A percentile compares a stretch with the other conserved stretches of the same genome.
Evolutionary conservation across 306 rosid genomes (phyloP).

Genomic region (Ceratonia siliqua): DNA sequence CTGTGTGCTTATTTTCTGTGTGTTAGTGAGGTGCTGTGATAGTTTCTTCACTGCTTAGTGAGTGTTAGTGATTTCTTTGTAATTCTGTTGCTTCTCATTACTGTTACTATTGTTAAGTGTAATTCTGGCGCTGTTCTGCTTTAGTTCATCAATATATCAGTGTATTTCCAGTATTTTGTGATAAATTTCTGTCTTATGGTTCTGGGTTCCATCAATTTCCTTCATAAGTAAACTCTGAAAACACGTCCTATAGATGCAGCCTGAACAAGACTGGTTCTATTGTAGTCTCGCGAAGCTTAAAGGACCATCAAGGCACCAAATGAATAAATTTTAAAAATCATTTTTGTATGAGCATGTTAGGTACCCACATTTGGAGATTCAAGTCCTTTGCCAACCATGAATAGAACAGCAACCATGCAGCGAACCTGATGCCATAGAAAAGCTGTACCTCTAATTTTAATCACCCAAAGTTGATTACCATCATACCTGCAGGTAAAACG

Average conservation of each 20-base stretch:
- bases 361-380: slow-evolving; percentile 86
- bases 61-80: no score
- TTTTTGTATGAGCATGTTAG: slow-evolving; percentile 20
- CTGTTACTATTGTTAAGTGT: no score
- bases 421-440: slow-evolving; percentile 99
- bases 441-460: slow-evolving; percentile 81
- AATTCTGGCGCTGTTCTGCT: no score
- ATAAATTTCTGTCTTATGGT: no score
- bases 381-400: slow-evolving; percentile 84
- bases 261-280: slow-evolving; percentile 16
- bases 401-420: slow-evolving; percentile 84
- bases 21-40: no score
- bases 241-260: background rate
- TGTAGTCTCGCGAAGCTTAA: slow-evolving; percentile 10
- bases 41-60: no score
- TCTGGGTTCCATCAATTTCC: no score
- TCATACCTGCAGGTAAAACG: slow-evolving; percentile 60
- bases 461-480: slow-evolving; percentile 69
- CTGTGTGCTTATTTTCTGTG: no score
- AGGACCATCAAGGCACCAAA: slow-evolving; percentile 9
- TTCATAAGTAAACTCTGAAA: slow-evolving; percentile 14
- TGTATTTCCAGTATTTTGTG: no score
- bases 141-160: no score
- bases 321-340: slow-evolving; percentile 11
- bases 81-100: no score